A percentile compares a stretch with the other conserved stretches of the same genome.
Evolutionary conservation across 202 grass and related monocot genomes (phyloP).

Genomic region (Zizania palustris): DNA sequence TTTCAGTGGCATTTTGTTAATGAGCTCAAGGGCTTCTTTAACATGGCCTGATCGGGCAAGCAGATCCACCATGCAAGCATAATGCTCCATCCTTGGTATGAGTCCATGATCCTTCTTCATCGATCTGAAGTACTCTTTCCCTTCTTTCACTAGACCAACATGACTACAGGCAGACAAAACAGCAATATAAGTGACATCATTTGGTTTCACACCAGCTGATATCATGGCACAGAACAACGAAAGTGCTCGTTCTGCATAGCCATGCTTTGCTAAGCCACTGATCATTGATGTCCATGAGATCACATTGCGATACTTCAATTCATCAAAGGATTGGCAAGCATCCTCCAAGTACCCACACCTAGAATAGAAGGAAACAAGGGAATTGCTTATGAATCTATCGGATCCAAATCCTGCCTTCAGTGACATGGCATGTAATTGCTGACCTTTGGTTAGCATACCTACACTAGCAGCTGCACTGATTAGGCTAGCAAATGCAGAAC

Average conservation of each 20-base stretch:
- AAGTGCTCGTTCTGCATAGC: conserved; percentile 53
- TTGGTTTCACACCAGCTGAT: conserved; percentile 63
- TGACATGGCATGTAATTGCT: conserved; percentile 71
- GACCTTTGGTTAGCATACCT: conserved; percentile 72
- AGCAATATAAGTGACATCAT: conserved; percentile 80
- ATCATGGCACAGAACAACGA: conserved; percentile 67
- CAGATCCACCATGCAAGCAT: conserved; percentile 90
- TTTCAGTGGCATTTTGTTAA: conserved; percentile 63
- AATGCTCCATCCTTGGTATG: conserved; percentile 84
- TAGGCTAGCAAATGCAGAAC: conserved; percentile 82
- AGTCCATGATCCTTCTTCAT: conserved; percentile 68
- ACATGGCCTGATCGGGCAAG: conserved; percentile 69
- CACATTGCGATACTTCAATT: conserved; percentile 69
- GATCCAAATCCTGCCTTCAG: conserved; percentile 70
- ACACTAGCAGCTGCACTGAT: conserved; percentile 75
- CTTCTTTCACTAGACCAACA: conserved; percentile 67
- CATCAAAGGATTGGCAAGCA: conserved; percentile 58
- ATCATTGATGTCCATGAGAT: conserved; percentile 95
- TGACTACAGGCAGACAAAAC: conserved; percentile 87
- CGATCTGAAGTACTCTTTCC: conserved; percentile 68
- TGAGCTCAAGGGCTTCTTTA: conserved; percentile 69
- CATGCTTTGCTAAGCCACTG: conserved; percentile 85
- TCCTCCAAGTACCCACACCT: conserved; percentile 82
- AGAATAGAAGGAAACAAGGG: conserved; percentile 90
- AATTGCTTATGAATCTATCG: conserved; percentile 63